These are phyloP conservation scores for Forsythia viridissima DNA, from an alignment of 257 asterid species.

Conservation along the genomic window DNA sequence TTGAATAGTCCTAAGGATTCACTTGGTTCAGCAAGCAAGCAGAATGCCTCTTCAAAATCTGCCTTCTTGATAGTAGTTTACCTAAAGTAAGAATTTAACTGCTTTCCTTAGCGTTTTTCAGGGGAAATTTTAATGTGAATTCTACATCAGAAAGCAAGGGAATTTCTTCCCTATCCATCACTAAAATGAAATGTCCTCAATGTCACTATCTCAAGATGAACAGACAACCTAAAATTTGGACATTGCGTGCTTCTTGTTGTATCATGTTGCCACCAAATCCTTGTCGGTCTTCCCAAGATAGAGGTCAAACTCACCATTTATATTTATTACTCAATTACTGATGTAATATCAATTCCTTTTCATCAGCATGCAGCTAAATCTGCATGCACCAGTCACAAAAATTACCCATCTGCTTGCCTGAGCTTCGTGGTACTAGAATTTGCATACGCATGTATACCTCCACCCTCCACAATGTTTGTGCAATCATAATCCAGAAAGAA, in stretches of 20 bases:
- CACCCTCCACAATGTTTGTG: background rate
- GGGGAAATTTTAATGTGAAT: background rate
- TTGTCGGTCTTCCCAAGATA: background rate
- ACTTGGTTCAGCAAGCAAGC: background rate
- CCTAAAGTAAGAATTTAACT: background rate
- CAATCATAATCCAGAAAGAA: slow-evolving; percentile 8
- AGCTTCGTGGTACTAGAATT: background rate
- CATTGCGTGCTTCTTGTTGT: background rate
- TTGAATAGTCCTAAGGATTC: background rate
- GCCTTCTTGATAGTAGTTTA: background rate
- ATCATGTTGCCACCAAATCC: background rate
- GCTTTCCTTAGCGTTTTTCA: background rate
- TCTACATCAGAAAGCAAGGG: background rate
- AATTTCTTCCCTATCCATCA: background rate
- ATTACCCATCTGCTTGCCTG: background rate
- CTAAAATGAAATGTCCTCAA: background rate
- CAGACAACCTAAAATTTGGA: background rate
- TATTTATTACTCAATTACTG: background rate
- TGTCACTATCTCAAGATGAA: background rate
- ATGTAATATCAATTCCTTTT: background rate
- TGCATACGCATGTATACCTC: background rate
- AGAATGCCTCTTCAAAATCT: background rate
- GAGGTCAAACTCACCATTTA: background rate
- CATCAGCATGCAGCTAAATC: background rate
- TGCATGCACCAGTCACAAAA: background rate